These are phyloP conservation scores for Plasmodium reichenowi DNA, from an alignment of 169 alveolate species.

Conservation along the genomic window DNA sequence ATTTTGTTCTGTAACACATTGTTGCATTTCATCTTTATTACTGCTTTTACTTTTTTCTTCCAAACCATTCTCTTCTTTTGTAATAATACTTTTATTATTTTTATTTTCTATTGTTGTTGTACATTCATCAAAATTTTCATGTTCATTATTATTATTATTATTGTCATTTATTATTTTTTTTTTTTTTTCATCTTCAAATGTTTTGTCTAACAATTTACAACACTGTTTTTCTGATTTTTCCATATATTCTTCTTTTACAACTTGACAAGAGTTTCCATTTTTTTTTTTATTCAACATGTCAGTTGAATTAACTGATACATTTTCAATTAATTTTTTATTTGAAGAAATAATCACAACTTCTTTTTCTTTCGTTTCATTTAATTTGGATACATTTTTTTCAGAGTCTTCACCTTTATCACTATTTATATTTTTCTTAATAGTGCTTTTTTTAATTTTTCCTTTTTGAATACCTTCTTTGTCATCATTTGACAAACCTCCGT, in stretches of 20 bases:
- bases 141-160: background rate
- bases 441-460: conserved; percentile 4
- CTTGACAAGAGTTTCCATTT: background rate
- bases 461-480: conserved; percentile 7
- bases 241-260: background rate
- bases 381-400: background rate
- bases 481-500: background rate
- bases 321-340: conserved; percentile 8
- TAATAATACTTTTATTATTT: too few species aligned
- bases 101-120: too few species aligned
- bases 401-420: conserved; percentile 17
- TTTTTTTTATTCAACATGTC: background rate
- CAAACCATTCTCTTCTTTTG: too few species aligned
- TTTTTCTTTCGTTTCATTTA: conserved; percentile 34
- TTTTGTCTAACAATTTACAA: conserved; percentile 35
- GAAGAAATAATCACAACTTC: conserved; percentile 1
- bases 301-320: background rate
- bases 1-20: conserved; percentile 1
- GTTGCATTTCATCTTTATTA: background rate
- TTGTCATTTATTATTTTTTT: conserved; percentile 1
- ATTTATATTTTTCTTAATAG: background rate
- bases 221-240: conserved; percentile 22
- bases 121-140: background rate
- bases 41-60: background rate
- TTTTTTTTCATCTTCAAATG: conserved; percentile 12